phyloP scores from a whole-genome alignment of 257 asterid genomes.

The Penstemon eatonii region DNA sequence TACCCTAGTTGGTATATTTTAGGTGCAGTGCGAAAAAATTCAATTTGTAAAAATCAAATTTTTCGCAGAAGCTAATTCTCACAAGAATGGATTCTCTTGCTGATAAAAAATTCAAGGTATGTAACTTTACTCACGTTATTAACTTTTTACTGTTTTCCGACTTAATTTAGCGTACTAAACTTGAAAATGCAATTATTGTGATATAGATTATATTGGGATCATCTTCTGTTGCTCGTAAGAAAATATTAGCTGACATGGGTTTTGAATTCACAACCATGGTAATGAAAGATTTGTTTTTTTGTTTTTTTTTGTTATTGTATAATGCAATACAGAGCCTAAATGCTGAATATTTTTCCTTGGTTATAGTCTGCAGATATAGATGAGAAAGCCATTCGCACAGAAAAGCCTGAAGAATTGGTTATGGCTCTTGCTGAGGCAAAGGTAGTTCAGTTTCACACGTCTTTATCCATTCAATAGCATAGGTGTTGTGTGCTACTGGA shows the following conservation, averaged over 20 bases:
- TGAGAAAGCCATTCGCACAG: constrained; percentile 84
- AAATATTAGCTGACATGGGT: constrained; percentile 74
- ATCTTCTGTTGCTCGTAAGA: constrained; percentile 73
- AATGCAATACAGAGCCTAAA: not conserved
- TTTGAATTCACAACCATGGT: constrained; percentile 74
- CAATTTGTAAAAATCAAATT: not conserved
- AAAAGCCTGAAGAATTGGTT: constrained; percentile 89
- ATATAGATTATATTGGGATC: constrained; percentile 86
- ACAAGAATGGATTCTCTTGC: constrained; percentile 32
- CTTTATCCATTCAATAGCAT: not conserved
- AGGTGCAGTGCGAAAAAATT: no score
- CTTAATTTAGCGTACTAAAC: constrained; percentile 13
- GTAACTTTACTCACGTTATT: not conserved
- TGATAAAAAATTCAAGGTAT: constrained; percentile 39
- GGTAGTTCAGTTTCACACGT: constrained; percentile 38
- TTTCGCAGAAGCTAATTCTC: not conserved
- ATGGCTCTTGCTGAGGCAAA: constrained; percentile 91
- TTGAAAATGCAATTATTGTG: constrained; percentile 15
- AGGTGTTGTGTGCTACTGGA: no score
- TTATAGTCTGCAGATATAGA: constrained; percentile 89
- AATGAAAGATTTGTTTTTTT: not conserved
- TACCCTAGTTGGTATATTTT: no score
- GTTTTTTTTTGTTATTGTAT: not conserved
- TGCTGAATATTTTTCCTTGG: not conserved
- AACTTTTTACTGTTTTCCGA: not conserved